phyloP scores from a whole-genome alignment of 2,329 filamentous ascomycete genomes.

The Verticillium tricorpus region DNA sequence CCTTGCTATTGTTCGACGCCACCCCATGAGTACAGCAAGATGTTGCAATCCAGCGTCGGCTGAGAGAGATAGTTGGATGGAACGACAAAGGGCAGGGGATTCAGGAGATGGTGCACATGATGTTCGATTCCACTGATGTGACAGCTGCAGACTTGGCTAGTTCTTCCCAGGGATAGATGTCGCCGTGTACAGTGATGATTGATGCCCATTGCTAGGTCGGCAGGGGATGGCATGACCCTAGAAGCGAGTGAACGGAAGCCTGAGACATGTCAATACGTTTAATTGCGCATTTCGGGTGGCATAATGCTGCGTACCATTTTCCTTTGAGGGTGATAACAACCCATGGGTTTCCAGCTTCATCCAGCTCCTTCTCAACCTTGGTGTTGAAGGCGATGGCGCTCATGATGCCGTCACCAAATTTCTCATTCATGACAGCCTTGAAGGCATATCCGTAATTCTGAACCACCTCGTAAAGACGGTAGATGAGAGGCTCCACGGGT shows the following conservation, averaged over 20 bases:
- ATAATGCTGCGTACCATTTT: slow-evolving; percentile 63
- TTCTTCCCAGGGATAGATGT: too few relatives aligned
- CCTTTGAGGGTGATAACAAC: slow-evolving; percentile 78
- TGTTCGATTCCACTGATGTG: too few relatives aligned
- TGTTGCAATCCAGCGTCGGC: too few relatives aligned
- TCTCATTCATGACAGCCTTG: slow-evolving; percentile 93
- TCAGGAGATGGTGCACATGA: neutral
- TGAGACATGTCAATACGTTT: slow-evolving; percentile 6
- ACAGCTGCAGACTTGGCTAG: too few relatives aligned
- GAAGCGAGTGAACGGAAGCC: slow-evolving; percentile 32
- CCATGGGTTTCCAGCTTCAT: slow-evolving; percentile 76
- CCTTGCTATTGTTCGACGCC: neutral
- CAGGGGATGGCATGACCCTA: slow-evolving; percentile 10
- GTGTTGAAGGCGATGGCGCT: slow-evolving; percentile 89
- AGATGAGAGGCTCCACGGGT: slow-evolving; percentile 80
- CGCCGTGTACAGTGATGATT: neutral
- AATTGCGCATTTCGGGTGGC: neutral
- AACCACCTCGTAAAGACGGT: slow-evolving; percentile 87
- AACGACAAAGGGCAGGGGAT: neutral
- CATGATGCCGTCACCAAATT: slow-evolving; percentile 94
- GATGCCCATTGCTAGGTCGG: neutral
- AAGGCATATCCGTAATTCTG: slow-evolving; percentile 97
- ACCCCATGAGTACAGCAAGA: neutral
- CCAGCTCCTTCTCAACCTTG: slow-evolving; percentile 89
- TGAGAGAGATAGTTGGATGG: too few relatives aligned